These are phyloP conservation scores for Pythium dissotocum DNA, from an alignment of 352 stramenopile species.

Conservation along the genomic window DNA sequence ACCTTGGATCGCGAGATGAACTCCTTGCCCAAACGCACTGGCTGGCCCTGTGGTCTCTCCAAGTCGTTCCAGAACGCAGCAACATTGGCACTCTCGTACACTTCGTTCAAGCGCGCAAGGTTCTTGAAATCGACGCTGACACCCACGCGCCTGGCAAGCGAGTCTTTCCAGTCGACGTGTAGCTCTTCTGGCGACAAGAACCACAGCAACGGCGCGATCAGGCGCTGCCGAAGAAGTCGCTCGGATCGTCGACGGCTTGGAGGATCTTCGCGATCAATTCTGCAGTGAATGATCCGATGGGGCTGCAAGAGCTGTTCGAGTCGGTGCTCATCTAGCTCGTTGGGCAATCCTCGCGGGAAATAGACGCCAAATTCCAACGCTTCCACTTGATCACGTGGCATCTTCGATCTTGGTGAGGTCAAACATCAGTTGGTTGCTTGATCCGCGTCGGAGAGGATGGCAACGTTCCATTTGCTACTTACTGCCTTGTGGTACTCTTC, in stretches of 20 bases:
- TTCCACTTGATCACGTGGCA: neutral
- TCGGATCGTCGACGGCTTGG: neutral
- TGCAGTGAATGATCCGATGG: neutral
- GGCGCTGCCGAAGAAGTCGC: neutral
- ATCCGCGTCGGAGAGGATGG: too few relatives aligned
- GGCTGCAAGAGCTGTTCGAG: neutral
- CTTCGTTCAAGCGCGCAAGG: neutral
- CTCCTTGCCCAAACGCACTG: slow-evolving; percentile 19
- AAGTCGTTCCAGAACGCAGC: neutral
- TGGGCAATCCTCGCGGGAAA: neutral
- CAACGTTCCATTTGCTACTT: too few relatives aligned
- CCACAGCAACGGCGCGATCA: neutral
- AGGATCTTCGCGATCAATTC: neutral
- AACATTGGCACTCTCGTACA: neutral
- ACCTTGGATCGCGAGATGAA: slow-evolving; percentile 13
- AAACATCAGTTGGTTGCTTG: neutral
- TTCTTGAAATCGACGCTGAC: neutral
- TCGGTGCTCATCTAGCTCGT: neutral
- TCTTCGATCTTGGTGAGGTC: neutral
- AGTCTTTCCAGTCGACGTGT: neutral
- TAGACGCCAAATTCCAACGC: neutral
- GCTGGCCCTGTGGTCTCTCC: slow-evolving; percentile 15
- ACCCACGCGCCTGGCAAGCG: neutral
- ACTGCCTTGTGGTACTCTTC: too few relatives aligned
- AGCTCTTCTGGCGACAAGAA: neutral